A percentile compares a stretch with the other conserved stretches of the same genome.
These are phyloP conservation scores for Globisporangium parvum DNA, from an alignment of 352 stramenopile genomes.

Conservation along the genomic window DNA sequence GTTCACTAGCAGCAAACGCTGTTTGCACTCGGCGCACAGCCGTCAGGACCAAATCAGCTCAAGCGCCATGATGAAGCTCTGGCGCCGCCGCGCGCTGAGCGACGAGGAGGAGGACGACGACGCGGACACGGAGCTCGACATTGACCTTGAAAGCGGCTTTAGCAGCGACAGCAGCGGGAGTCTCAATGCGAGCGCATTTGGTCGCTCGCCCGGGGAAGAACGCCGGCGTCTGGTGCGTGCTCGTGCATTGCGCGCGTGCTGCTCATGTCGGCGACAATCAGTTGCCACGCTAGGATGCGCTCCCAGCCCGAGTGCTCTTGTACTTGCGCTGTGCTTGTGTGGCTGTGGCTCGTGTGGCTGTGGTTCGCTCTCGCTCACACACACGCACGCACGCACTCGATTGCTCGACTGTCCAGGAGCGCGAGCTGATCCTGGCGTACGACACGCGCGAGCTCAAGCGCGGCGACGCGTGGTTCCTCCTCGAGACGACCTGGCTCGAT, in stretches of 20 bases:
- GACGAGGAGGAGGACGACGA: slow-evolving; percentile 5
- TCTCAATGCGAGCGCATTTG: slow-evolving; percentile 10
- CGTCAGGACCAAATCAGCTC: no score
- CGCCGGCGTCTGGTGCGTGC: slow-evolving; percentile 19
- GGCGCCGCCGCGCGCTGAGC: not conserved
- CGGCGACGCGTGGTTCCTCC: slow-evolving; percentile 72
- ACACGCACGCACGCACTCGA: not conserved
- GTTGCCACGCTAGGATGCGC: no score
- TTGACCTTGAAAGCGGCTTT: slow-evolving; percentile 15
- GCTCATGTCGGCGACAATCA: no score
- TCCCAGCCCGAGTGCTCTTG: no score
- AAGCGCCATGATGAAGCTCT: slow-evolving; percentile 17
- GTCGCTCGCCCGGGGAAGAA: slow-evolving; percentile 19
- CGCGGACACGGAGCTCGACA: slow-evolving; percentile 21
- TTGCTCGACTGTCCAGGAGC: slow-evolving; percentile 26
- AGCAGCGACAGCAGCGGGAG: slow-evolving; percentile 6
- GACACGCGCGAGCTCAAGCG: slow-evolving; percentile 59
- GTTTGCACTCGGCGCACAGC: no score
- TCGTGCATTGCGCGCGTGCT: not conserved
- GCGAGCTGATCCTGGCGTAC: slow-evolving; percentile 59
- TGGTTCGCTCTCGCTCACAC: not conserved
- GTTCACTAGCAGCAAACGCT: no score
- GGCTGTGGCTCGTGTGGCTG: not conserved
- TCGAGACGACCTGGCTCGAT: slow-evolving; percentile 75
- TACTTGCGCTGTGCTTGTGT: no score